These are phyloP conservation scores for Ceratocystis destructans DNA, from an alignment of 2,329 filamentous ascomycete genomes.

Conservation along the genomic window DNA sequence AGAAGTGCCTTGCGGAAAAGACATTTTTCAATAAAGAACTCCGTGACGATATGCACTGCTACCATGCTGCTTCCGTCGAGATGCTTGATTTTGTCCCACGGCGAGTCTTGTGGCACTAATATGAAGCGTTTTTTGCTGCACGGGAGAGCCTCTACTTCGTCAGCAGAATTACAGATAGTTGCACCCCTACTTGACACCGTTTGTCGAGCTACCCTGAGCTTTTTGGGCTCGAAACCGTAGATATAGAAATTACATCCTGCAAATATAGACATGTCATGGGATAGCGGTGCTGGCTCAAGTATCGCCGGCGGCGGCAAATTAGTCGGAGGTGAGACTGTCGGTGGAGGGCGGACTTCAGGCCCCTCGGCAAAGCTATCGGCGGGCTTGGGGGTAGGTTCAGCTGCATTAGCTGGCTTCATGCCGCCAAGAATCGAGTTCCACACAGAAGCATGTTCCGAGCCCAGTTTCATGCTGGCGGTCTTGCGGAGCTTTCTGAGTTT, in stretches of 20 bases:
- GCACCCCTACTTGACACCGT: conserved; percentile 13
- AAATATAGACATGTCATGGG: conserved; percentile 35
- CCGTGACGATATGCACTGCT: conserved; percentile 46
- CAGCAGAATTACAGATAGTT: conserved; percentile 1
- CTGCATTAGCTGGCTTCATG: neutral
- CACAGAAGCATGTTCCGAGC: conserved; percentile 65
- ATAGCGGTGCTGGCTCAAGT: neutral
- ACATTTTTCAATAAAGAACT: conserved; percentile 88
- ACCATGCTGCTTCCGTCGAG: conserved; percentile 1
- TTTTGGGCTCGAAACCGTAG: conserved; percentile 39
- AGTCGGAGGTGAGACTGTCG: neutral
- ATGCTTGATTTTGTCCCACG: neutral
- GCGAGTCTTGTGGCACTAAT: conserved; percentile 37
- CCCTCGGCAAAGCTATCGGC: conserved; percentile 11
- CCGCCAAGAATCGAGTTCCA: conserved; percentile 74
- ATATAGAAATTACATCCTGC: conserved; percentile 44
- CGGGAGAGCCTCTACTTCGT: conserved; percentile 1
- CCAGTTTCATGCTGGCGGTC: conserved; percentile 72
- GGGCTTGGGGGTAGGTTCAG: neutral
- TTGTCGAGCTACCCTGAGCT: conserved; percentile 9
- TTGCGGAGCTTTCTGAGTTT: conserved; percentile 72
- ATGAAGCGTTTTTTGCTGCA: conserved; percentile 28
- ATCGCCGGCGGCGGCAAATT: neutral
- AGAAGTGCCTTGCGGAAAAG: conserved; percentile 61
- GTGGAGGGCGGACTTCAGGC: neutral